Evolutionary conservation across 208 protist genomes (phyloP).

Genomic region (Crithidia acanthocephali): DNA sequence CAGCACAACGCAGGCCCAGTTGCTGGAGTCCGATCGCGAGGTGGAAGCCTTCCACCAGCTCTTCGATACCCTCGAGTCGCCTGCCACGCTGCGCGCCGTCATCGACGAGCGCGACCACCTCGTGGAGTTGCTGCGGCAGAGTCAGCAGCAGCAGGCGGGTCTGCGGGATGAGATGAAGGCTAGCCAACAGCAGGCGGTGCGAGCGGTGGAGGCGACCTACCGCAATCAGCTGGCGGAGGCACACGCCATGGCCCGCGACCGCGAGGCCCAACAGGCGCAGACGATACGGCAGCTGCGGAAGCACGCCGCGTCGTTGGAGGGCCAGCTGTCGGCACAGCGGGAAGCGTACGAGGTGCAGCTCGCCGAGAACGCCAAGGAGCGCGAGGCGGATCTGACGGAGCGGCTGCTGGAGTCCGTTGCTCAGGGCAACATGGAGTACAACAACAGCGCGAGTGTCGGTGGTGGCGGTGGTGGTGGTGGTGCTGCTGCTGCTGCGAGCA

Average conservation of each 20-base stretch:
- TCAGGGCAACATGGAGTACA: background rate
- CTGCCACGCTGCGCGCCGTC: conserved; percentile 38
- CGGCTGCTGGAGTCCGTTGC: conserved; percentile 30
- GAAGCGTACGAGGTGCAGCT: conserved; percentile 34
- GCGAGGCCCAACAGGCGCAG: conserved; percentile 33
- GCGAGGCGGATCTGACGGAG: conserved; percentile 22
- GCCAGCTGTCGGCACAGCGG: conserved; percentile 24
- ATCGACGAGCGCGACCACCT: conserved; percentile 61
- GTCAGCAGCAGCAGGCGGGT: conserved; percentile 38
- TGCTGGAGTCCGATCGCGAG: conserved; percentile 34
- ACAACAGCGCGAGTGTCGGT: background rate
- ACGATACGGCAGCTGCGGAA: conserved; percentile 14
- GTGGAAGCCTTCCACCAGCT: conserved; percentile 42
- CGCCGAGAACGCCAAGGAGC: conserved; percentile 18
- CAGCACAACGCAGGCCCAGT: conserved; percentile 30
- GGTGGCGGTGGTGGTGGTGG: background rate
- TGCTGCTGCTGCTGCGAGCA: background rate
- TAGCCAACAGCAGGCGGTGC: conserved; percentile 23
- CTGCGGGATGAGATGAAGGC: conserved; percentile 43
- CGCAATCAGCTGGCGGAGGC: conserved; percentile 16
- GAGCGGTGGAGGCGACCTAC: conserved; percentile 23
- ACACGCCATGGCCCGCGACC: conserved; percentile 36
- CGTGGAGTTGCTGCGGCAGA: conserved; percentile 52
- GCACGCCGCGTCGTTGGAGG: conserved; percentile 15
- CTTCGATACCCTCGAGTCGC: conserved; percentile 34